Percentiles rank a stretch among this genome's conserved stretches.
phyloP scores from a whole-genome alignment of 2,329 filamentous ascomycete genomes.

The Fusarium keratoplasticum region DNA sequence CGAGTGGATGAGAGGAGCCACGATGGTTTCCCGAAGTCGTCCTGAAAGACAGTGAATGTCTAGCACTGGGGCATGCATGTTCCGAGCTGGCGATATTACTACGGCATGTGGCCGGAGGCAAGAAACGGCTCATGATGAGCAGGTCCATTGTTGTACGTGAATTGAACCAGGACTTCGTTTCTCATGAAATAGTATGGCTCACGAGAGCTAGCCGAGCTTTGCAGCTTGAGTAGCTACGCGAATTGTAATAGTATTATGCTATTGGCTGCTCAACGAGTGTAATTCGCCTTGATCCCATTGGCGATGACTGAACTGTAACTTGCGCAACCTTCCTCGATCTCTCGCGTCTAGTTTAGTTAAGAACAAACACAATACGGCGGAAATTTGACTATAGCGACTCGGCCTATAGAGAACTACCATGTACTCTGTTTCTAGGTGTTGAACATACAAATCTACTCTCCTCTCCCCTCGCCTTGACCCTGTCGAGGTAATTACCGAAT shows the following conservation, averaged over 20 bases:
- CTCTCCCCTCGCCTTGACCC: not conserved
- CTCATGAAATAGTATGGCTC: not conserved
- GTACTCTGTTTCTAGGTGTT: not conserved
- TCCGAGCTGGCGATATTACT: not conserved
- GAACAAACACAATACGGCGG: not conserved
- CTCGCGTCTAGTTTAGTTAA: not conserved
- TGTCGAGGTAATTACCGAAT: conserved; percentile 3
- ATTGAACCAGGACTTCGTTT: not conserved
- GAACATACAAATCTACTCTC: not conserved
- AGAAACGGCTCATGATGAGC: not conserved
- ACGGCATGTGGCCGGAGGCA: not conserved
- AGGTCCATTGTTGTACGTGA: not conserved
- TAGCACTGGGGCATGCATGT: not conserved
- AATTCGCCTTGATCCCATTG: not conserved
- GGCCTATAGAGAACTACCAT: not conserved
- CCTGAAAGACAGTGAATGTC: not conserved
- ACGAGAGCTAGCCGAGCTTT: not conserved
- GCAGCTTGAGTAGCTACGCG: not conserved
- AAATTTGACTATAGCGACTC: not conserved
- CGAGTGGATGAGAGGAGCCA: not conserved
- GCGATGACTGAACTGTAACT: not conserved
- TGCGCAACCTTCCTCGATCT: not conserved
- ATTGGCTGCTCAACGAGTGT: not conserved
- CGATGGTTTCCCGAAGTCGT: not conserved
- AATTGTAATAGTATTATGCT: not conserved